Evolutionary conservation across 352 stramenopile genomes (phyloP).

Genomic region (Phytophthora nicotianae): DNA sequence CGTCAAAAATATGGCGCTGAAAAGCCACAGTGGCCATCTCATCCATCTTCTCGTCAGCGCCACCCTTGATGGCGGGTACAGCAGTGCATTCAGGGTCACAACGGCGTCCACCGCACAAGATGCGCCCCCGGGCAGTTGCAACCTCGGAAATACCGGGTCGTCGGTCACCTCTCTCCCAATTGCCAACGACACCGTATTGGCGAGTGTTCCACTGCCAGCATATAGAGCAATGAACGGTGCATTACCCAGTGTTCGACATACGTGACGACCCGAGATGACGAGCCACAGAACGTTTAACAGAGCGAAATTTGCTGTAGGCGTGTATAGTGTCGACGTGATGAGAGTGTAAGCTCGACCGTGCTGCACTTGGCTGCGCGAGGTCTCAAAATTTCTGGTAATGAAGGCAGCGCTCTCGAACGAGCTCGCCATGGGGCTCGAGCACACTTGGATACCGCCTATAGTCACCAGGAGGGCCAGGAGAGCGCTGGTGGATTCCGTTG

Average conservation of each 20-base stretch:
- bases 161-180: neutral
- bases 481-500: constrained; percentile 7
- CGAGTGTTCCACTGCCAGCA: constrained; percentile 17
- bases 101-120: constrained; percentile 25
- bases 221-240: constrained; percentile 21
- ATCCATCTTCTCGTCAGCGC: constrained; percentile 23
- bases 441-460: constrained; percentile 14
- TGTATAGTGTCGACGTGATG: constrained; percentile 27
- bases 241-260: constrained; percentile 24
- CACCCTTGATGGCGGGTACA: constrained; percentile 31
- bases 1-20: constrained; percentile 22
- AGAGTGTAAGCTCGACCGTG: constrained; percentile 18
- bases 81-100: constrained; percentile 32
- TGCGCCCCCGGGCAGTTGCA: constrained; percentile 10
- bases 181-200: constrained; percentile 17
- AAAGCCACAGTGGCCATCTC: constrained; percentile 29
- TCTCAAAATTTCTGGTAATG: constrained; percentile 22
- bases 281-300: constrained; percentile 22
- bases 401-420: constrained; percentile 11
- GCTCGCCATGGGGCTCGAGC: constrained; percentile 8
- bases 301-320: constrained; percentile 1
- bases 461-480: constrained; percentile 13
- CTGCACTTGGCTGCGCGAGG: constrained; percentile 8
- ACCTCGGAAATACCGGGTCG: constrained; percentile 10
- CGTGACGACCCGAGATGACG: constrained; percentile 16